Base-by-base conservation (phyloP, 2,329 filamentous ascomycete species). In the Diaporthe amygdali region DNA sequence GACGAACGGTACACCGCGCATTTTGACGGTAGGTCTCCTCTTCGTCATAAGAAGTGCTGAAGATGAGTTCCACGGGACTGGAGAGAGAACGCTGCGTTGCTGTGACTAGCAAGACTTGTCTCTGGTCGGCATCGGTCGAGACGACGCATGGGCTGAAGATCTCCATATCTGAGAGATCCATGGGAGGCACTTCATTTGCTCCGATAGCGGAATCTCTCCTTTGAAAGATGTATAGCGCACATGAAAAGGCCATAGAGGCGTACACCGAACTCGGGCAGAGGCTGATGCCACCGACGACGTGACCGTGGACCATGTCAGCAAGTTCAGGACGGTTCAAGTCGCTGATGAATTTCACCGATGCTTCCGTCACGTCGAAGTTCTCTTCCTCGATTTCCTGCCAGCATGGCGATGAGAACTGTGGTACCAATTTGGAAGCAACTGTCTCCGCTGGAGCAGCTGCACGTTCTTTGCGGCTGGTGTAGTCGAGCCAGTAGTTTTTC, bases 81-180 rank as follows among this genome's bases (percentile, higher is more conserved):
- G 84, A 83, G 75, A 87, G 85, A 76, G 86, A 82, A 76, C 86
- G 84, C 39, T 89, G 90, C 72, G 90, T 84, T 27, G 88, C 84
- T 75, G 93, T 86, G 55, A 87, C 88, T 22, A 84, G 88, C 41
- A 63, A 34, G 68, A 87, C 88, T 59, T 88, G 86, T 66, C 59
- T 39, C 73, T 92, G 84, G 76, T 88, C 86, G 37, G 93, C 80
- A 66, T 91, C 86, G 77, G 93, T 90, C 44, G 81, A 82, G 61
- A 81, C 78, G 17, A 81, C 79, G 51, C 79, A 81, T 52, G 82
- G 77, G 64, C 86, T 79, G 54, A 87, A 84, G 72, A 95, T 92
- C 71, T 95, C 83, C 47, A 92, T 90, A 84, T 94, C 93, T 55
- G 86, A 86, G 1, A 93, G 91, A 77, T 92, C 89, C 84, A 94